Evolutionary conservation across 2,329 filamentous ascomycete genomes (phyloP), one percentile per base, ranked within the genome.

Genomic region (Immersiporthe knoxdaviesiana): DNA sequence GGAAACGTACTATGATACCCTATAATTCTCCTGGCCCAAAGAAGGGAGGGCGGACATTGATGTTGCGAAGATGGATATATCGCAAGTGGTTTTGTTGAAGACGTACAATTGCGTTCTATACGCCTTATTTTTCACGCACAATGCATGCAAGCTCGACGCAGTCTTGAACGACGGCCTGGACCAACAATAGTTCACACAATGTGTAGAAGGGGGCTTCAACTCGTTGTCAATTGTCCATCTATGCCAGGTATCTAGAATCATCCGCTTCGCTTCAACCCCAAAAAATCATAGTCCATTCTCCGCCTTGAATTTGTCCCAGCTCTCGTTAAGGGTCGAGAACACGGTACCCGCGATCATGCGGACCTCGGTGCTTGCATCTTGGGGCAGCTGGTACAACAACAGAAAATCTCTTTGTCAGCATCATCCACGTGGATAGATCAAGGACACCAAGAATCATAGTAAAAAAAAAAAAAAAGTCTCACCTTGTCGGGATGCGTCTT

Each of bases 401-500:
- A 30, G n/a, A n/a, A n/a, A n/a, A n/a, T n/a, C 30, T 41, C 6
- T 27, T 7, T 44, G 11, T 62, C 35, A 41, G 35, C 14, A 18
- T n/a, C 59, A 41, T 16, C 21, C 21, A 39, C 14, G 66, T 59
- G 27, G 24, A 68, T 59, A 24, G 24, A 68, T 69, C 64, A 66
- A 24, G 21, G 30, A 30, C 41, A 60, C 5, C 44, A 58, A 18
- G 30, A 59, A 59, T 18, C 50, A 65, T 63, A 74, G 74, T 70
- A 67, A 27, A 32, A 68, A 8, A 62, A 70, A 24, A 74, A 80
- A 68, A 8, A 62, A 70, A 24, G 74, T 80, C 88, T 81, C 85
- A 97, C 96, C 91, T 99, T 99, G 80, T 99, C 96, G 71, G 96
- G 96, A 85, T 99, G 96, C 74, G 96, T 96, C 85, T 97, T 98